Base-by-base conservation (phyloP, 2,329 filamentous ascomycete species). In the Ophiosphaerella narmari region DNA sequence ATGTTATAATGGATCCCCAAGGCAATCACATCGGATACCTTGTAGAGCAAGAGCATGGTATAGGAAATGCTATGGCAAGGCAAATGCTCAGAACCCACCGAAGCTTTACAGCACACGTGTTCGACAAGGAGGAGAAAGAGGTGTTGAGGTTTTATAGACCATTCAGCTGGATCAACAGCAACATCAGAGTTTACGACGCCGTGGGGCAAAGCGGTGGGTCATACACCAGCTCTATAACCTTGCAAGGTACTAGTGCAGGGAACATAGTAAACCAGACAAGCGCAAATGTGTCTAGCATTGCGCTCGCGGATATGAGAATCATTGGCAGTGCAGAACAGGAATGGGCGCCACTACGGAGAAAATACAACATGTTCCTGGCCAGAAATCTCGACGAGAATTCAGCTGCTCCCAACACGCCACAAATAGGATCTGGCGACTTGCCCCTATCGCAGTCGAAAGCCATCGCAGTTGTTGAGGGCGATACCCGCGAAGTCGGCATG, bases 331-430 rank as follows among this genome's bases (percentile, higher is more conserved):
- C 82, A 34, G 83, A 86, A 58, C 83, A 86, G 59, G 77, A 85
- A 66, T 87, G 85, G 85, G 83, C 83, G 2, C 82, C 81, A 0
- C 61, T 86, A 5, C 74, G 84, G 32, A 74, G 85, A 21, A 87
- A 86, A 65, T 87, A 87, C 71, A 84, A 86, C 55, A 73, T 87
- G 13, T 87, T 85, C 65, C 78, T 83, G n/a, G 80, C 80, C 44
- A 77, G 83, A 18, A 70, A 78, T 24, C 68, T 78, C 2, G 72
- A 75, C 14, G 62, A 74, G 3, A 62, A 53, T 11, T 65, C 68
- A 46, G 62, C 72, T 26, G 64, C 67, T 12, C 60, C 67, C 44
- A 74, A 70, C 3, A 72, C 74, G 5, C 69, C 68, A 16, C 69
- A 73, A 31, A 62, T 81, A 2, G 65, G 75, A 13, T 71, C 78